phyloP scores from a whole-genome alignment of 1,139 yeast species.

The Taphrina pruni region DNA sequence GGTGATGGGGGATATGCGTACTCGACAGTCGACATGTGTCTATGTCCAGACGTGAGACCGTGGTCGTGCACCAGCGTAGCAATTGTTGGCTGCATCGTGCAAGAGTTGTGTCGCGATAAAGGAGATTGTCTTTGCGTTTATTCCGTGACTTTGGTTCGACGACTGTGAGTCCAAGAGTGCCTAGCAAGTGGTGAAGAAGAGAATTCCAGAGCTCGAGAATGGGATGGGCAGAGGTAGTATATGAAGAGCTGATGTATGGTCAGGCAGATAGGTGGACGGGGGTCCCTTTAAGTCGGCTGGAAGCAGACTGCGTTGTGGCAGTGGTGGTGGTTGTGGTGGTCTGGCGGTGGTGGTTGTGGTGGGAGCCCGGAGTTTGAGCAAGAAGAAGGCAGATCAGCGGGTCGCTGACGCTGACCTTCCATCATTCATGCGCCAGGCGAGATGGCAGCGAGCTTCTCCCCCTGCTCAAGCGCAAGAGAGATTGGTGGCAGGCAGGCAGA shows the following conservation, averaged over 20 bases:
- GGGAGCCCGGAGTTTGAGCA: conserved; percentile 11
- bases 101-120: no score
- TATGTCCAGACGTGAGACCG: not conserved
- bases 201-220: not conserved
- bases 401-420: conserved; percentile 2
- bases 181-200: not conserved
- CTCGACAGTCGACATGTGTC: conserved; percentile 4
- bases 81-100: conserved; percentile 13
- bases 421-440: conserved; percentile 6
- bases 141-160: no score
- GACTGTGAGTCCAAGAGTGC: not conserved
- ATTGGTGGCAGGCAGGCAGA: not conserved
- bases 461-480: not conserved
- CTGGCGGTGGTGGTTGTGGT: not conserved
- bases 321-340: no score
- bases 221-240: not conserved
- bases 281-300: conserved; percentile 21
- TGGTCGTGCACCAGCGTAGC: conserved; percentile 13
- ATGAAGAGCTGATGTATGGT: conserved; percentile 3
- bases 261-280: conserved; percentile 8
- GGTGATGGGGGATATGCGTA: conserved; percentile 16
- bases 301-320: conserved; percentile 3
- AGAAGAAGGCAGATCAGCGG: conserved; percentile 8
- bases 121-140: no score
- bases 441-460: not conserved